Base-by-base conservation (phyloP, 441 rosid species). In the Syzygium syzygioides region DNA sequence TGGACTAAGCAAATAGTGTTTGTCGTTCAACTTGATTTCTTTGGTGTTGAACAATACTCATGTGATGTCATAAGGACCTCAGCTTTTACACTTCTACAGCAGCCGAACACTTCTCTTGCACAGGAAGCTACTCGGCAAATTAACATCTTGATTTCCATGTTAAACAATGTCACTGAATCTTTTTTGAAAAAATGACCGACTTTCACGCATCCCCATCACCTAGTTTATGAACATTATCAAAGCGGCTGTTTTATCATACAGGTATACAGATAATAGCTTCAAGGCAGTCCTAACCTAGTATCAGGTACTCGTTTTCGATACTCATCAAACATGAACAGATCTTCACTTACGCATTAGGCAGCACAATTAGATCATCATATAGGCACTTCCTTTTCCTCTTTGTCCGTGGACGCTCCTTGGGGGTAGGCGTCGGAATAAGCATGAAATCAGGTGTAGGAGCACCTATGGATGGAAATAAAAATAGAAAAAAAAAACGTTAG, bases 301-400 rank as follows among this genome's bases (percentile, higher is more conserved):
- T 13, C 53, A 6, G 52, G 83, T 48, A 41, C 83, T 76, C 25
- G 4, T 41, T 76, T 41, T 26, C 15, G 1, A 6, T 41, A 41
- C 83, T 76, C 83, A 76, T 50, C 20, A 23, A 57, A 55, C 45
- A 55, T 12, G 41, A 55, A 88, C 26, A 56, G n/a, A 83, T 14
- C 14, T 30, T 86, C 45, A 90, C 95, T 93, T 96, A 98, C 99
- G 87, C 89, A 91, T 93, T 96, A 45, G 98, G 93, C 91, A 96
- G 92, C 79, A 94, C 90, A 50, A 92, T 92, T 83, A 91, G 89
- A 55, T 95, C 95, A 90, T 98, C 99, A 71, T 91, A 90, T 59
- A 94, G 50, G 90, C 95, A 95, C 90, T 94, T 95, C 88, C 96
- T 92, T 91, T 95, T 95, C 92, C 93, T 91, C 80, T 90, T 86